Conservation (phyloP, 768 basidiomycete genomes). For the Suillus plorans region DNA sequence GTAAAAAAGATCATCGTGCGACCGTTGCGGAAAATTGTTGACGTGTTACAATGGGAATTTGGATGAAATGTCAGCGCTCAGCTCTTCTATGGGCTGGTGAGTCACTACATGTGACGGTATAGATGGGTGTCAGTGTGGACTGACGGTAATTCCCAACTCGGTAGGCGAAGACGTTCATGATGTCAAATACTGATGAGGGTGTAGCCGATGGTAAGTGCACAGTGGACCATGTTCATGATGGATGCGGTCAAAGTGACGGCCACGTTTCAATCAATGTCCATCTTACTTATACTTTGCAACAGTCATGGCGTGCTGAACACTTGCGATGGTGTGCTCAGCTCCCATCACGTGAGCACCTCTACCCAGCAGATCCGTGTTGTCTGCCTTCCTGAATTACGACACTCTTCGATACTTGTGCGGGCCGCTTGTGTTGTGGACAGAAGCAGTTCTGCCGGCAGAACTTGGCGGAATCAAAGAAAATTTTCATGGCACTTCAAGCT, state of each 20-base stretch:
- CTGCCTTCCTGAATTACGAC: no score
- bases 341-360: slow-evolving; percentile 28
- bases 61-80: not conserved
- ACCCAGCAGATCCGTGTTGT: no score
- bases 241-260: not conserved
- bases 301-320: slow-evolving; percentile 17
- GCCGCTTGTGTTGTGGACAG: no score
- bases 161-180: not conserved
- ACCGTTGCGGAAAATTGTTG: not conserved
- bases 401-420: no score
- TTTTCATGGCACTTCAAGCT: no score
- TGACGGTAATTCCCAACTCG: not conserved
- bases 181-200: not conserved
- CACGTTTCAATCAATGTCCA: no score
- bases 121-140: not conserved
- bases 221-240: not conserved
- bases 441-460: no score
- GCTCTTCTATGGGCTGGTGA: not conserved
- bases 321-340: slow-evolving; percentile 32
- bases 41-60: not conserved
- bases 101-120: not conserved
- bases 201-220: not conserved
- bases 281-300: slow-evolving; percentile 19
- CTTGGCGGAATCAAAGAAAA: no score
- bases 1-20: not conserved